Percentiles rank a stretch among this genome's conserved stretches.
Conservation (phyloP, 768 basidiomycete species). For the Boletus rex-veris region DNA sequence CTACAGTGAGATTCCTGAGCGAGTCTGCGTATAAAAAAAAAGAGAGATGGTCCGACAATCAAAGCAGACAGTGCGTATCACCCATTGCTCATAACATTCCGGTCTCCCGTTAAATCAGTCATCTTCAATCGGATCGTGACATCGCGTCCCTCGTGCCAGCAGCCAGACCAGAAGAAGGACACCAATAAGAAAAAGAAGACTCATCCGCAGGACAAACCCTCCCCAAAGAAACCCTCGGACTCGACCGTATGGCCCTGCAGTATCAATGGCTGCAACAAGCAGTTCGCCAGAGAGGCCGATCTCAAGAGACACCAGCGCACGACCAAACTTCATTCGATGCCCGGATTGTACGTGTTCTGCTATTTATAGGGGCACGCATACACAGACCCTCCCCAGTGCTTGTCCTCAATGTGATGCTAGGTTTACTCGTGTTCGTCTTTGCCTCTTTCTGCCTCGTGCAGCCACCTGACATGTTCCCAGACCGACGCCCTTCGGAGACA, state of each 20-base stretch:
- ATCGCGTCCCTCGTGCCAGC: conserved; percentile 3
- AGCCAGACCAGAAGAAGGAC: conserved; percentile 44
- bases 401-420: conserved; percentile 80
- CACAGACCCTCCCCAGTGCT: conserved; percentile 39
- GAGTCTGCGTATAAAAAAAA: conserved; percentile 9
- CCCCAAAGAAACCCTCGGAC: conserved; percentile 47
- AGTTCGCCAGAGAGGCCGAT: conserved; percentile 80
- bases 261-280: conserved; percentile 77
- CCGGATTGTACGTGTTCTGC: conserved; percentile 55
- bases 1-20: conserved; percentile 17
- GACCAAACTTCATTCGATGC: conserved; percentile 71
- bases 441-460: conserved; percentile 11
- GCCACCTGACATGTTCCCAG: conserved; percentile 35
- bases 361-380: conserved; percentile 14
- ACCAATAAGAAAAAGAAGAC: conserved; percentile 39
- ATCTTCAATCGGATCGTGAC: conserved; percentile 9
- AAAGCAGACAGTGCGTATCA: conserved; percentile 33
- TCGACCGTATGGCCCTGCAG: conserved; percentile 73
- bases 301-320: conserved; percentile 79
- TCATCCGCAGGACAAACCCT: conserved; percentile 41
- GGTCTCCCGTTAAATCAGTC: conserved; percentile 22
- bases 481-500: conserved; percentile 80
- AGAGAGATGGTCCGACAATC: conserved; percentile 31
- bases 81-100: conserved; percentile 6
- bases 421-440: conserved; percentile 65